These are phyloP conservation scores for Sutorius eximius DNA, from an alignment of 1,284 basidiomycete genomes.

Conservation along the genomic window DNA sequence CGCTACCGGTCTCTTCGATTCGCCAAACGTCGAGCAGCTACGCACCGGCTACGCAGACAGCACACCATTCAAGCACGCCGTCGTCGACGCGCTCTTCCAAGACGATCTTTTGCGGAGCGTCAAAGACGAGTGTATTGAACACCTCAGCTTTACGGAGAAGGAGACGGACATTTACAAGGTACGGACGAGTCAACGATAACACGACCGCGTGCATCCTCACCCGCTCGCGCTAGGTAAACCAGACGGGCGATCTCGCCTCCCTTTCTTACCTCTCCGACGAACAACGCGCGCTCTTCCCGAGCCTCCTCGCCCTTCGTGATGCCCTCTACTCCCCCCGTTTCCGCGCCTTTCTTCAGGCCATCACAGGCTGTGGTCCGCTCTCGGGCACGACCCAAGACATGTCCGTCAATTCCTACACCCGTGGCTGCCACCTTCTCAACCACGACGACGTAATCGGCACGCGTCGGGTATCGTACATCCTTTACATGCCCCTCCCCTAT, in stretches of 20 bases:
- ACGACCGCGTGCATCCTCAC: not conserved
- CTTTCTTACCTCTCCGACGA: constrained; percentile 78
- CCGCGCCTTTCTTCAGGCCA: constrained; percentile 79
- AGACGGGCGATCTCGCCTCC: constrained; percentile 96
- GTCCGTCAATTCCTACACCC: constrained; percentile 91
- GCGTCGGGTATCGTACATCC: constrained; percentile 93
- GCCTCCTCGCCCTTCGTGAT: constrained; percentile 81
- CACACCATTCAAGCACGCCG: constrained; percentile 82
- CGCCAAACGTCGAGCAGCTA: constrained; percentile 54
- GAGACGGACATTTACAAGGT: constrained; percentile 99
- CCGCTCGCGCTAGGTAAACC: constrained; percentile 70
- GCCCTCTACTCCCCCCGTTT: constrained; percentile 90
- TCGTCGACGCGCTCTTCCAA: constrained; percentile 82
- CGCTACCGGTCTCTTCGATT: constrained; percentile 52
- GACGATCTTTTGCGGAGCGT: constrained; percentile 78
- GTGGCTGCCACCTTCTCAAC: constrained; percentile 91
- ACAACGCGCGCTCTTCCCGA: constrained; percentile 78
- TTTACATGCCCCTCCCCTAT: constrained; percentile 91
- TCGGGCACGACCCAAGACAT: constrained; percentile 95
- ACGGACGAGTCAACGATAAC: constrained; percentile 14
- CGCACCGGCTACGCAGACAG: constrained; percentile 57
- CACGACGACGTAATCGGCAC: constrained; percentile 99
- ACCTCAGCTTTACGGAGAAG: constrained; percentile 93
- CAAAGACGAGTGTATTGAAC: constrained; percentile 78
- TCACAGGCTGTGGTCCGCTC: constrained; percentile 93